phyloP scores from a whole-genome alignment of 495 filamentous ascomycete species.

The Entonaema liquescens region DNA sequence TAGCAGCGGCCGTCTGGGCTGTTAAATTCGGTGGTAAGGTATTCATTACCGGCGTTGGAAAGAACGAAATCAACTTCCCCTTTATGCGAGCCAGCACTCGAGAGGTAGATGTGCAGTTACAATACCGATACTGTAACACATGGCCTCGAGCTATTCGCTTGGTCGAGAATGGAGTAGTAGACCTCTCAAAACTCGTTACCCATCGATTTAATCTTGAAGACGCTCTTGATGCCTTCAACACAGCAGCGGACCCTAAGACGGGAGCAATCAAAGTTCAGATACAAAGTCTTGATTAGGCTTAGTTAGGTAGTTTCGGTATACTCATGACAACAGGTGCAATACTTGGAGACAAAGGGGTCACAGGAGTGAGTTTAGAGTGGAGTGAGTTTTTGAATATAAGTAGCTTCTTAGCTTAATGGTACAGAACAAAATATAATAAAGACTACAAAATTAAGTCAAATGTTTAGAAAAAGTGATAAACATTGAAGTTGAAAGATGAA shows the following conservation, averaged over 20 bases:
- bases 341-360: not conserved
- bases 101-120: constrained; percentile 93
- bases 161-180: constrained; percentile 80
- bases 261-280: constrained; percentile 97
- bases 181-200: constrained; percentile 82
- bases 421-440: constrained; percentile 10
- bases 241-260: constrained; percentile 83
- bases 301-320: not conserved
- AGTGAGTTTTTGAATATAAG: not conserved
- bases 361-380: not conserved
- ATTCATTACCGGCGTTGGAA: constrained; percentile 91
- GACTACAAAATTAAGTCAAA: not conserved
- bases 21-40: constrained; percentile 94
- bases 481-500: too few species aligned
- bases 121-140: constrained; percentile 94
- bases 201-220: constrained; percentile 88
- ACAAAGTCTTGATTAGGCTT: constrained; percentile 62
- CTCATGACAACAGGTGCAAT: not conserved
- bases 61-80: constrained; percentile 91
- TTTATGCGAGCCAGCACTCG: constrained; percentile 91
- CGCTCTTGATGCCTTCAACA: constrained; percentile 87
- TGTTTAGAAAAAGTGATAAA: not conserved
- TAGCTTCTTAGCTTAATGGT: constrained; percentile 2
- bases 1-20: constrained; percentile 84
- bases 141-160: constrained; percentile 94